Conservation (phyloP, 225 moss, liverwort and hornwort genomes). For the Marchantia paleacea region DNA sequence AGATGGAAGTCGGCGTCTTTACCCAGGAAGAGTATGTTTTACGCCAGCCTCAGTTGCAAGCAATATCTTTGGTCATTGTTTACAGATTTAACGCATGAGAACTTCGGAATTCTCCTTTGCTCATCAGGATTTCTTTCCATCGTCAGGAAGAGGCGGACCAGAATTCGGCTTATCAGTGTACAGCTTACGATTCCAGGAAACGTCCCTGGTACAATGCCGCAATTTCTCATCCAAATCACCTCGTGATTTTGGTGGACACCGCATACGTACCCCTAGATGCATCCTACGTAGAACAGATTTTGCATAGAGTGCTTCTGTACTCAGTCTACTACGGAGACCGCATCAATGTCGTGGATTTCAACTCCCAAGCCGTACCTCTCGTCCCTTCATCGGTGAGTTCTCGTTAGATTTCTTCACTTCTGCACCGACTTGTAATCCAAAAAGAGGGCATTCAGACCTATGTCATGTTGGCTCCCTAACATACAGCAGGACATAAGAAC, state of each 20-base stretch:
- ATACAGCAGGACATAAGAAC: too few relatives aligned
- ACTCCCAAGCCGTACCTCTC: background rate
- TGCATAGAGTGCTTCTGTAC: background rate
- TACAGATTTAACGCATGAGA: too few relatives aligned
- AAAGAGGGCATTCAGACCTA: too few relatives aligned
- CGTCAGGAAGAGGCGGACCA: conserved; percentile 1
- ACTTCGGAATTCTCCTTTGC: too few relatives aligned
- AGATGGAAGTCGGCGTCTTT: conserved; percentile 3
- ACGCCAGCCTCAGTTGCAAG: background rate
- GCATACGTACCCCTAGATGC: background rate
- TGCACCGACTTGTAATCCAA: too few relatives aligned
- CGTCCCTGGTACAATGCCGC: conserved; percentile 15
- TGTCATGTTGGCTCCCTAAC: too few relatives aligned
- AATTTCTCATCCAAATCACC: background rate
- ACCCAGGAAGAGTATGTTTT: conserved; percentile 6
- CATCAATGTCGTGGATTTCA: background rate
- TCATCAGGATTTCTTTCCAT: too few relatives aligned
- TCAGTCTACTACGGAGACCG: background rate
- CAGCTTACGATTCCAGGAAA: background rate
- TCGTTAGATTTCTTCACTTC: background rate
- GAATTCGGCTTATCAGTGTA: background rate
- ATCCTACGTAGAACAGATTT: background rate
- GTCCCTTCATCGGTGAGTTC: background rate
- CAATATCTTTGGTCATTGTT: background rate
- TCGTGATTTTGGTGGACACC: conserved; percentile 5